A percentile compares a stretch with the other conserved stretches of the same genome.
phyloP scores from a whole-genome alignment of 2,329 filamentous ascomycete genomes.

The Beauveria pseudobassiana region DNA sequence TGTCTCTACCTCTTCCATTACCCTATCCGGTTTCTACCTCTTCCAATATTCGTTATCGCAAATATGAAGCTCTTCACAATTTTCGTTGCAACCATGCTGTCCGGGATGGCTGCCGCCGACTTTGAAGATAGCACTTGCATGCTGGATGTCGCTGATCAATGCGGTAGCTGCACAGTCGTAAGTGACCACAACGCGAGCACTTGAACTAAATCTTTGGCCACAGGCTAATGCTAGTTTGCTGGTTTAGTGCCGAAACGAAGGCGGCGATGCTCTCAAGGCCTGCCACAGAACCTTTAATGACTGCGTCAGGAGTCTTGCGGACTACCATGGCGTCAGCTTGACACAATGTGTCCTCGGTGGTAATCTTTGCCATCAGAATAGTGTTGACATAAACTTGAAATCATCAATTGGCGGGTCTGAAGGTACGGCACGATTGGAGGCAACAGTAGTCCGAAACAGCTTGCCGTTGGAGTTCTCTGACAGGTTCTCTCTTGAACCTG shows the following conservation, averaged over 20 bases:
- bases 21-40: no score
- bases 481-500: no score
- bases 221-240: background rate
- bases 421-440: background rate
- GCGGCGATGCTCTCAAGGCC: background rate
- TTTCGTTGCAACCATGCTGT: background rate
- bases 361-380: background rate
- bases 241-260: background rate
- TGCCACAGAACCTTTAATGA: background rate
- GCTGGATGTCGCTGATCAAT: background rate
- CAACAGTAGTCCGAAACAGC: background rate
- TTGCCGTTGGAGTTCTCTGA: background rate
- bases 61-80: background rate
- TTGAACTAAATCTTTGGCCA: background rate
- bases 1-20: no score
- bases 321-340: background rate
- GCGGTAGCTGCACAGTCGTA: background rate
- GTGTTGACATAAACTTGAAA: background rate
- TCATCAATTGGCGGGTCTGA: background rate
- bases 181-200: background rate
- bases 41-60: background rate
- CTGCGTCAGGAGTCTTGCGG: background rate
- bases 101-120: background rate
- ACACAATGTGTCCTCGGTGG: background rate
- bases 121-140: background rate